These are phyloP conservation scores for Nannochloris sp. DNA, from an alignment of 139 green algal genomes.

Conservation along the genomic window DNA sequence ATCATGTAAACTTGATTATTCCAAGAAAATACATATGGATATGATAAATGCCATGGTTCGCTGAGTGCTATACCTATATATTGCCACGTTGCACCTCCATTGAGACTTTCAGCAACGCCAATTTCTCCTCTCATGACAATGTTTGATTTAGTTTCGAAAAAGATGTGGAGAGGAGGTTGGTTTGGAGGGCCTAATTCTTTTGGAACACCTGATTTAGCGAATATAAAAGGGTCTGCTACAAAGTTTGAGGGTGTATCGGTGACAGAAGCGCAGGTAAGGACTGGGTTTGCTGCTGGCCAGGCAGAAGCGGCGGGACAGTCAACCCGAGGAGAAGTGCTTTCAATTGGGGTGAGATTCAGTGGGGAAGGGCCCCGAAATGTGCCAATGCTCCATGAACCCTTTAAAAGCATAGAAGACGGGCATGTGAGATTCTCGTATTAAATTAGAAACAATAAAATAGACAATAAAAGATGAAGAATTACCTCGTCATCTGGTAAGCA, in stretches of 20 bases:
- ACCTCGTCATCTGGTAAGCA: too few species aligned
- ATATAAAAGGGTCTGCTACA: background rate
- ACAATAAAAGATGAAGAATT: too few species aligned
- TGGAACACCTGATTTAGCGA: background rate
- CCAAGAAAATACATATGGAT: slow-evolving; percentile 35
- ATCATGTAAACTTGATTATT: slow-evolving; percentile 36
- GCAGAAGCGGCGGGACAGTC: background rate
- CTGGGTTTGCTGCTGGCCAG: slow-evolving; percentile 18
- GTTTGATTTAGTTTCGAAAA: slow-evolving; percentile 35
- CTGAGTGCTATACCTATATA: slow-evolving; percentile 33
- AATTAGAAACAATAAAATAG: too few species aligned
- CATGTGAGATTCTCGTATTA: background rate
- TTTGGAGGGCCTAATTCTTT: too few species aligned
- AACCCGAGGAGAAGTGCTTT: background rate
- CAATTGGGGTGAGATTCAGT: slow-evolving; percentile 4
- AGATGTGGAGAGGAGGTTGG: slow-evolving; percentile 16
- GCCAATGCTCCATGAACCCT: slow-evolving; percentile 20
- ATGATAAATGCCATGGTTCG: slow-evolving; percentile 38
- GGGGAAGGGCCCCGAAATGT: slow-evolving; percentile 11
- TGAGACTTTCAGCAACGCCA: slow-evolving; percentile 18
- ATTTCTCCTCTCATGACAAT: slow-evolving; percentile 25
- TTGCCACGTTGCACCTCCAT: slow-evolving; percentile 24
- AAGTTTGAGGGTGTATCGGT: slow-evolving; percentile 12
- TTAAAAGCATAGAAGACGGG: too few species aligned
- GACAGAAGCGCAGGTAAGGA: slow-evolving; percentile 23